Conservation (phyloP, 1,284 basidiomycete genomes). For the Fomitopsis pinicola region DNA sequence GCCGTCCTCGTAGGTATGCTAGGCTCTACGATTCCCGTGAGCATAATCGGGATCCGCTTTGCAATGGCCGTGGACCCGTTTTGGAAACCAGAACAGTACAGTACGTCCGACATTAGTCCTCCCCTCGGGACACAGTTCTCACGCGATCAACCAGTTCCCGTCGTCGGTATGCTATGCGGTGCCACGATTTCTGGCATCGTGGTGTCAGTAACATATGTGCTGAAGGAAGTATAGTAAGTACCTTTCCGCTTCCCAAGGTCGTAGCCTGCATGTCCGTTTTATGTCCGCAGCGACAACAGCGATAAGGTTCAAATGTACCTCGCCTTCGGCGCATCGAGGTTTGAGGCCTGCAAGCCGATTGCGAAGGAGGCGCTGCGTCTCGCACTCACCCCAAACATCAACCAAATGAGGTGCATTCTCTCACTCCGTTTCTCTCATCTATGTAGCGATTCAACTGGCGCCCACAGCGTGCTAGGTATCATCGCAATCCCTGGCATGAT, state of each 20-base stretch:
- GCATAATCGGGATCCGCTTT: conserved; percentile 71
- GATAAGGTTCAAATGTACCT: conserved; percentile 84
- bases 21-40: conserved; percentile 75
- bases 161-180: conserved; percentile 87
- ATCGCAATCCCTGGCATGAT: conserved; percentile 81
- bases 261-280: not conserved
- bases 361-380: conserved; percentile 73
- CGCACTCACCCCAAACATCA: conserved; percentile 77
- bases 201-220: conserved; percentile 59
- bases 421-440: not conserved
- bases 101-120: conserved; percentile 38
- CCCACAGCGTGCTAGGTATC: conserved; percentile 68
- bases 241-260: not conserved
- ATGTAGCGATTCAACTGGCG: not conserved
- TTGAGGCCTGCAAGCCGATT: conserved; percentile 78
- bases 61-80: conserved; percentile 77
- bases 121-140: conserved; percentile 8
- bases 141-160: conserved; percentile 51
- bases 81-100: conserved; percentile 79
- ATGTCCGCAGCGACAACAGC: conserved; percentile 57
- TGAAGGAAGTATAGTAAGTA: conserved; percentile 63
- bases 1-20: conserved; percentile 67
- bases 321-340: conserved; percentile 75
- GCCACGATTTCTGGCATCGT: conserved; percentile 74
- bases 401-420: conserved; percentile 72